Conservation (phyloP, 805 yeast genomes). For the Nakazawaea sp. region DNA sequence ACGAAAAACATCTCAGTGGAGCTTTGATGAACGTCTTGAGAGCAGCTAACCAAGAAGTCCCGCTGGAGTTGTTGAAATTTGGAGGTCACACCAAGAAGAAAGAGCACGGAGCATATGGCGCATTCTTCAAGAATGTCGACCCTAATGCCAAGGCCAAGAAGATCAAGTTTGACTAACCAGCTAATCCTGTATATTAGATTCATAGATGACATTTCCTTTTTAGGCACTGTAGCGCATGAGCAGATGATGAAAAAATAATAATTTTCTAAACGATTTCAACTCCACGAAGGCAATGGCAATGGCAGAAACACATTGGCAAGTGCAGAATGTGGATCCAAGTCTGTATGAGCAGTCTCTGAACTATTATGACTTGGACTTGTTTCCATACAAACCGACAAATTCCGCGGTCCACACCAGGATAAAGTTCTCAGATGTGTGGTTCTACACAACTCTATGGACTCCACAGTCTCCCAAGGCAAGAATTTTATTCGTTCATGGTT, state of each 20-base stretch:
- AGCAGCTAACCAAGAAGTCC: conserved; percentile 93
- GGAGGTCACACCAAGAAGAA: conserved; percentile 98
- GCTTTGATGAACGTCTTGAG: conserved; percentile 87
- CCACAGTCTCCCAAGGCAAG: conserved; percentile 36
- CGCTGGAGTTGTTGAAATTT: conserved; percentile 87
- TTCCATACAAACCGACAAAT: conserved; percentile 6
- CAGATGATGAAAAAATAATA: no score
- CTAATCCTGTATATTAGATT: neutral
- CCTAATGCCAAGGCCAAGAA: conserved; percentile 79
- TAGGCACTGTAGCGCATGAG: no score
- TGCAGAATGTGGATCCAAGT: neutral
- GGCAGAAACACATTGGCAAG: no score
- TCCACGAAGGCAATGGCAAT: neutral
- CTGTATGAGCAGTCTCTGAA: neutral
- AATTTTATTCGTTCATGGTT: conserved; percentile 63
- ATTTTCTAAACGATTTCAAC: no score
- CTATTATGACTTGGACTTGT: conserved; percentile 6
- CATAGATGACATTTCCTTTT: neutral
- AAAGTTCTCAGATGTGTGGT: conserved; percentile 5
- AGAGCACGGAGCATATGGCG: conserved; percentile 97
- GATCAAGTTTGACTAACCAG: conserved; percentile 62
- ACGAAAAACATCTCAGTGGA: conserved; percentile 93
- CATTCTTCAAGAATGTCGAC: conserved; percentile 91
- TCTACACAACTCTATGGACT: conserved; percentile 9
- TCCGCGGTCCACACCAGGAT: neutral